A percentile compares a stretch with the other conserved stretches of the same genome.
Evolutionary conservation across 768 basidiomycete species (phyloP).

Genomic region (Rhodotorula kratochvilovae): DNA sequence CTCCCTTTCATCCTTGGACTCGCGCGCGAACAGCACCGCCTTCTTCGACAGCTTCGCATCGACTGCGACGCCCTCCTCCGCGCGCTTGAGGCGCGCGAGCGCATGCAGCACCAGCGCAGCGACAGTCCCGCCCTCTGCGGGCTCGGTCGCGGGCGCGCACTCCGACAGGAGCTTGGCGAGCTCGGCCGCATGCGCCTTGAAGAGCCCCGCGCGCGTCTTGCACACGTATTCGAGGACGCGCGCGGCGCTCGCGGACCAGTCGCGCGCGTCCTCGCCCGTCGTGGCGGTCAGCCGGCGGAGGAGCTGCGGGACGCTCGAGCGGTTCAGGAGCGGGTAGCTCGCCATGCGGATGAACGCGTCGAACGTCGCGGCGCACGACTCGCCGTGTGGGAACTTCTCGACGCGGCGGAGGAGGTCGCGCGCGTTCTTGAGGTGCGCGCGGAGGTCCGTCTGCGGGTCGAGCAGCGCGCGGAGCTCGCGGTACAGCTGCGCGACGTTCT

Average conservation of each 20-base stretch:
- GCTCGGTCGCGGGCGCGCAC: conserved; percentile 51
- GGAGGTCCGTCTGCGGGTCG: conserved; percentile 79
- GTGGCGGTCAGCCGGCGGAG: conserved; percentile 54
- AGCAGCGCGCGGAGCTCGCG: conserved; percentile 74
- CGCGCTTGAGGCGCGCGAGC: conserved; percentile 16
- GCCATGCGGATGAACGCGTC: conserved; percentile 64
- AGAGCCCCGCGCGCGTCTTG: conserved; percentile 70
- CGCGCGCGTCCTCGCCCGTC: neutral
- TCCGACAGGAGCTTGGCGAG: conserved; percentile 69
- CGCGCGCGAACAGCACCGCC: conserved; percentile 6
- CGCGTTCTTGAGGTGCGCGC: conserved; percentile 71
- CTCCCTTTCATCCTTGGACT: neutral
- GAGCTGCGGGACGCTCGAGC: conserved; percentile 76
- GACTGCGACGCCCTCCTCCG: neutral
- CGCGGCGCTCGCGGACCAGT: conserved; percentile 2
- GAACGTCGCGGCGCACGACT: conserved; percentile 65
- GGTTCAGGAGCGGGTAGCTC: conserved; percentile 70
- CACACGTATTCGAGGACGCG: conserved; percentile 58
- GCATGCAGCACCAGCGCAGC: conserved; percentile 60
- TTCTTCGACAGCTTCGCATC: conserved; percentile 26
- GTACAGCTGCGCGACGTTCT: conserved; percentile 80
- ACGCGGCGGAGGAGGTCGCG: conserved; percentile 72
- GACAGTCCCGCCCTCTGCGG: conserved; percentile 40
- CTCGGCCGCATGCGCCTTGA: conserved; percentile 68
- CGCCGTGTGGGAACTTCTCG: conserved; percentile 55